Evolutionary conservation across 495 filamentous ascomycete genomes (phyloP).

Genomic region (Daldinia grandis): DNA sequence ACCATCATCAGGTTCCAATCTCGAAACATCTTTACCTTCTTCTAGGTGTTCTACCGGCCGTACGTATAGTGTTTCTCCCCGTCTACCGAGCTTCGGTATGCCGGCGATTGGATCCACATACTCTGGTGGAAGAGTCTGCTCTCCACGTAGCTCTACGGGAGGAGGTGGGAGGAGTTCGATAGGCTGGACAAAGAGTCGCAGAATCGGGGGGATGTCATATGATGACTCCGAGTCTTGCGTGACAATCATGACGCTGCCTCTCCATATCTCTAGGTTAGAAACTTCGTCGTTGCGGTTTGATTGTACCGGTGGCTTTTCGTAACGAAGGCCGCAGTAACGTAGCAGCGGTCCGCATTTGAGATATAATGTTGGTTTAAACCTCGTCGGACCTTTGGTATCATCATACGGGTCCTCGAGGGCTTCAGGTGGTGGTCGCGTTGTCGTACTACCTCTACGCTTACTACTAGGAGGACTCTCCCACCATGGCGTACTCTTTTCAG

Average conservation of each 20-base stretch:
- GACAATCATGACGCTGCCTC: constrained; percentile 93
- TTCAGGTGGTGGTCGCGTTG: constrained; percentile 52
- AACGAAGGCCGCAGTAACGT: constrained; percentile 83
- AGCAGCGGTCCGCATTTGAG: constrained; percentile 90
- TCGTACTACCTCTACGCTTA: constrained; percentile 50
- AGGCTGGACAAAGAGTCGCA: constrained; percentile 86
- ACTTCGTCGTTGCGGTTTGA: constrained; percentile 47
- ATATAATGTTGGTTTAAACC: constrained; percentile 83
- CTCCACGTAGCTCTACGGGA: constrained; percentile 70
- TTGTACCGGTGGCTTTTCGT: constrained; percentile 53
- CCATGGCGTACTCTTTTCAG: constrained; percentile 58
- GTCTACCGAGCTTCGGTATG: constrained; percentile 80
- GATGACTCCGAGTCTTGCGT: constrained; percentile 82
- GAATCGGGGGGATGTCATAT: constrained; percentile 77
- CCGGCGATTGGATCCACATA: constrained; percentile 92
- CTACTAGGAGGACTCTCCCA: constrained; percentile 56
- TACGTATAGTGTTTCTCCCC: constrained; percentile 82
- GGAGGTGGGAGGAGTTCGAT: constrained; percentile 87
- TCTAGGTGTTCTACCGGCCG: constrained; percentile 83
- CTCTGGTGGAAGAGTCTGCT: constrained; percentile 74
- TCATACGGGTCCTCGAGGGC: constrained; percentile 61
- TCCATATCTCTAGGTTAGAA: constrained; percentile 80
- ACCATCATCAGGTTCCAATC: constrained; percentile 78
- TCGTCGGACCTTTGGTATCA: constrained; percentile 64
- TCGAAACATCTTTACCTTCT: constrained; percentile 76